Base-by-base conservation (phyloP, 495 filamentous ascomycete species). In the Glutinoglossum americanum region DNA sequence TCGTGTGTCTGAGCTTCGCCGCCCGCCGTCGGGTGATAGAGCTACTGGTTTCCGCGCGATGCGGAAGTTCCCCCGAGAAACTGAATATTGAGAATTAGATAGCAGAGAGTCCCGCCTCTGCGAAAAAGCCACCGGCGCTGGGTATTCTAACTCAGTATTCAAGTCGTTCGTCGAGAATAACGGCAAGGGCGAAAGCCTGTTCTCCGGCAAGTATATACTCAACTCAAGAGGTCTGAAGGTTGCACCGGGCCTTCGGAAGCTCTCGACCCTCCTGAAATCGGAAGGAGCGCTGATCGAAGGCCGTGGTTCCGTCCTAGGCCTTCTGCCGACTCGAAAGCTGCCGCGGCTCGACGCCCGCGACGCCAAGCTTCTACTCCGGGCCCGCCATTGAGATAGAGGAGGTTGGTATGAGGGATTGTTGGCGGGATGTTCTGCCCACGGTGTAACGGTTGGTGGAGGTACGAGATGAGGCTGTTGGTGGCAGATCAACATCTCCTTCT, bases 151-250 rank as follows among this genome's bases (percentile, higher is more conserved):
- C 33, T 61, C 61, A 25, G 59, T 37, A 55, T 61, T 51, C 37
- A 62, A 33, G 10, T 57, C 13, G 45, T 55, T 25, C 19, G 9
- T 58, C 44, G 55, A 65, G 66, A 81, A 69, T 57, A 75, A 68
- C 28, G 78, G 76, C 4, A 83, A 61, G 10, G 79, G 76, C 15
- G 87, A 86, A 10, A 93, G 71, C 48, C 74, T 76, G 64, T 82
- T 78, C 28, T 80, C 73, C 27, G 80, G 76, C 57, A 74, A 65
- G 64, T 85, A 80, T 58, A 93, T 84, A 68, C 77, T 87, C 54
- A 93, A 73, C 68, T 90, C 79, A 39, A 92, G 72, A 11, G 84
- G 84, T 37, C 76, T 75, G 67, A 87, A 87, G 68, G 44, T 65
- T 69, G 32, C 67, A 60, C 44, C 57, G 59, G 27, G 57, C 58